Percentiles rank a stretch among this genome's conserved stretches.
These are phyloP conservation scores for Thoreauomyces humboldtii DNA, from an alignment of 192 early-diverging fungal genomes.

Conservation along the genomic window DNA sequence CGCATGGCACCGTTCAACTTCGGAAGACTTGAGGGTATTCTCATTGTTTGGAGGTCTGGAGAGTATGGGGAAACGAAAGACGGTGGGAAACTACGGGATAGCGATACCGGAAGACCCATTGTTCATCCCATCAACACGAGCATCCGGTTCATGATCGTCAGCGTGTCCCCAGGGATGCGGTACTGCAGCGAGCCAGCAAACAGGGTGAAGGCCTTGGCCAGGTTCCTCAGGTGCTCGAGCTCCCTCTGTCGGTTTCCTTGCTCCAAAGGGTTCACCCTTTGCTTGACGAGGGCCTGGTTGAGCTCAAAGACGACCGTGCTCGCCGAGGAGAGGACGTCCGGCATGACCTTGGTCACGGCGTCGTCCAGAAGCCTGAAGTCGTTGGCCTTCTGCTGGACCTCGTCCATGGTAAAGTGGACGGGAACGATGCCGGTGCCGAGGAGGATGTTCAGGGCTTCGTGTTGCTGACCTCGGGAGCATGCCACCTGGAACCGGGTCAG, in stretches of 20 bases:
- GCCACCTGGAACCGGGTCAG: slow-evolving; percentile 59
- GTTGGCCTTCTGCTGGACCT: slow-evolving; percentile 59
- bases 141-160: slow-evolving; percentile 73
- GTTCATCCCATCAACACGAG: slow-evolving; percentile 60
- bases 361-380: slow-evolving; percentile 67
- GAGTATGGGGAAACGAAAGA: too few relatives aligned
- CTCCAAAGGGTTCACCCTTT: slow-evolving; percentile 9
- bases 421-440: slow-evolving; percentile 65
- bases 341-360: slow-evolving; percentile 68
- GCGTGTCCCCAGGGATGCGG: slow-evolving; percentile 77
- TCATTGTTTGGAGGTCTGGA: too few relatives aligned
- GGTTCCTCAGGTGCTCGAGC: slow-evolving; percentile 53
- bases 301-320: slow-evolving; percentile 67
- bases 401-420: slow-evolving; percentile 50
- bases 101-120: too few relatives aligned
- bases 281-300: slow-evolving; percentile 39
- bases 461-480: slow-evolving; percentile 40
- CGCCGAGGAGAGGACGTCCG: slow-evolving; percentile 69
- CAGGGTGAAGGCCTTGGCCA: slow-evolving; percentile 69
- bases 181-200: slow-evolving; percentile 86
- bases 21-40: too few relatives aligned
- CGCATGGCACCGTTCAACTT: too few relatives aligned
- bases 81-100: too few relatives aligned
- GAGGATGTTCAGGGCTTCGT: slow-evolving; percentile 60
- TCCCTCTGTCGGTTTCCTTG: slow-evolving; percentile 31